Evolutionary conservation across 192 early-diverging fungal genomes (phyloP).

Genomic region (Phlyctochytrium bullatum): DNA sequence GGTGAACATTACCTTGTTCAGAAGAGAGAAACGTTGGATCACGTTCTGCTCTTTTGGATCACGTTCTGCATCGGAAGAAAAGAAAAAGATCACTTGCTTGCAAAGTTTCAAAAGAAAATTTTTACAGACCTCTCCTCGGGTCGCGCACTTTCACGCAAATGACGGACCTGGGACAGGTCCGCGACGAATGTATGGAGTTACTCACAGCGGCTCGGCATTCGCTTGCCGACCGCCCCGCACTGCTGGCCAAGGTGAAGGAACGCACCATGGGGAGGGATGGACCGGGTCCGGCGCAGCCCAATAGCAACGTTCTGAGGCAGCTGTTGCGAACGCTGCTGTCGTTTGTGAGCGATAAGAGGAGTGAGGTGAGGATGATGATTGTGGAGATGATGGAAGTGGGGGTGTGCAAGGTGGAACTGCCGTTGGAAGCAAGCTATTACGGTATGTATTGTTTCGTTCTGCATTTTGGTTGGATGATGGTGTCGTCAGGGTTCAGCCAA

Average conservation of each 20-base stretch:
- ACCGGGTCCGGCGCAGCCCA: not conserved
- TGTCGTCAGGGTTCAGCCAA: not conserved
- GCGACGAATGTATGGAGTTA: no score
- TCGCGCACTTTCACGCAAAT: no score
- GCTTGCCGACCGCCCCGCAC: not conserved
- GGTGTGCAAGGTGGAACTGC: not conserved
- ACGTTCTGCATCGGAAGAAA: no score
- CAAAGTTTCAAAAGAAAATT: no score
- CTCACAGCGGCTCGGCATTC: no score
- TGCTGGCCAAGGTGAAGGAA: not conserved
- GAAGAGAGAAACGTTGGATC: no score
- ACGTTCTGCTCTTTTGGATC: no score
- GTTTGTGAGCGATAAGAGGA: not conserved
- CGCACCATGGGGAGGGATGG: not conserved
- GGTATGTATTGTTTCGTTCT: no score
- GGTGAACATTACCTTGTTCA: no score
- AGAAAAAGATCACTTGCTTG: no score
- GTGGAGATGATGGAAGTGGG: not conserved
- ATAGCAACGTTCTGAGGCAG: not conserved
- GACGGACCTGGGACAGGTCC: no score
- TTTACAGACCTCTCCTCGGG: no score
- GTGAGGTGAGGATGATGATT: not conserved
- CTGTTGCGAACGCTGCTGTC: not conserved
- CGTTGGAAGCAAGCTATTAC: not conserved
- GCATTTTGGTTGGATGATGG: not conserved